Conservation (phyloP, 192 early-diverging fungal species). For the Backusella macrospora region DNA sequence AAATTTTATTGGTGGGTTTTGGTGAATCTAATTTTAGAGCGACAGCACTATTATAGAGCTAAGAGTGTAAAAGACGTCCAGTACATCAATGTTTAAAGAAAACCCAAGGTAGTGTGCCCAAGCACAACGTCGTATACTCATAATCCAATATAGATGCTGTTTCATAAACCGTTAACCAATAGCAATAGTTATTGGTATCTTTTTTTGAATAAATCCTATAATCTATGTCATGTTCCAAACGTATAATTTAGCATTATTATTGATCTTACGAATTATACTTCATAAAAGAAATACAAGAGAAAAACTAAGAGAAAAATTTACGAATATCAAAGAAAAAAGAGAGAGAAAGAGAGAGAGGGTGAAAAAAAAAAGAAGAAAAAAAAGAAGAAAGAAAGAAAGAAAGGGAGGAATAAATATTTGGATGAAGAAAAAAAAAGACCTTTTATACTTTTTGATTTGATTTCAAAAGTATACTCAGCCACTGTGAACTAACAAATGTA, state of each 20-base stretch:
- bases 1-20: not conserved
- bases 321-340: not conserved
- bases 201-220: not conserved
- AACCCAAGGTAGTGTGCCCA: not conserved
- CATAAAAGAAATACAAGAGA: not conserved
- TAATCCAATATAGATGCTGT: not conserved
- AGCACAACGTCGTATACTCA: not conserved
- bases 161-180: not conserved
- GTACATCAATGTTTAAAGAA: not conserved
- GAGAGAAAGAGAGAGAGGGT: not conserved
- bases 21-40: not conserved
- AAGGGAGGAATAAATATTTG: not conserved
- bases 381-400: not conserved
- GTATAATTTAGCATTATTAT: not conserved
- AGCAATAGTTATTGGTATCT: not conserved
- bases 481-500: not conserved
- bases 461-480: conserved; percentile 4
- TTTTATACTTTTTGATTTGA: conserved; percentile 4
- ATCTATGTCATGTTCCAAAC: not conserved
- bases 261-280: not conserved
- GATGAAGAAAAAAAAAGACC: not conserved
- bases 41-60: not conserved
- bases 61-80: not conserved
- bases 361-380: not conserved
- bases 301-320: not conserved